These are phyloP conservation scores for Austroboletus rostrupii DNA, from an alignment of 1,284 basidiomycete species.

Conservation along the genomic window DNA sequence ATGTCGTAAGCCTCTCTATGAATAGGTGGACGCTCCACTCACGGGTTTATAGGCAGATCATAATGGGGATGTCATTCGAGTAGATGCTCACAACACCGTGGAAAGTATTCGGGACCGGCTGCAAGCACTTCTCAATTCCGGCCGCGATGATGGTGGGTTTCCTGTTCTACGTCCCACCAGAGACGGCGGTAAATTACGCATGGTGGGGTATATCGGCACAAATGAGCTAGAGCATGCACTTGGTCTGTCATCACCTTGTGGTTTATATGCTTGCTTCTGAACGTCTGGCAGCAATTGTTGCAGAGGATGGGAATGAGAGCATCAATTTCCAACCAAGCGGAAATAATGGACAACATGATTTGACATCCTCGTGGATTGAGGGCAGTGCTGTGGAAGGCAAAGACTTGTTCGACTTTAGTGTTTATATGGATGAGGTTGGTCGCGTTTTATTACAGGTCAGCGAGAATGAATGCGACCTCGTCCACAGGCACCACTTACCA, in stretches of 20 bases:
- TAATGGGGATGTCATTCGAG: slow-evolving; percentile 61
- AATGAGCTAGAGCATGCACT: slow-evolving; percentile 93
- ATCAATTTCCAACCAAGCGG: slow-evolving; percentile 61
- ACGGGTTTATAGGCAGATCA: slow-evolving; percentile 49
- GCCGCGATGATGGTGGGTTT: slow-evolving; percentile 83
- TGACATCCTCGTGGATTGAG: slow-evolving; percentile 56
- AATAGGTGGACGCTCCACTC: neutral
- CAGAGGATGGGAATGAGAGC: slow-evolving; percentile 65
- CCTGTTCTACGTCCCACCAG: slow-evolving; percentile 64
- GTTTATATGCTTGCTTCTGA: neutral
- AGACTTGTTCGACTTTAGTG: slow-evolving; percentile 80
- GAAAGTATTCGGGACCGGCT: slow-evolving; percentile 67
- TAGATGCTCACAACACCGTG: slow-evolving; percentile 71
- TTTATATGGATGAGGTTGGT: slow-evolving; percentile 85
- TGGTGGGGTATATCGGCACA: slow-evolving; percentile 91
- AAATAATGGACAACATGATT: slow-evolving; percentile 37
- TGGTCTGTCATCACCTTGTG: slow-evolving; percentile 46
- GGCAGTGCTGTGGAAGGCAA: slow-evolving; percentile 24
- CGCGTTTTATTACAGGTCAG: neutral
- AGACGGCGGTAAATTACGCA: slow-evolving; percentile 49
- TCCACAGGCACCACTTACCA: slow-evolving; percentile 75
- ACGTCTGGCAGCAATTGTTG: slow-evolving; percentile 57
- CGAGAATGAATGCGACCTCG: neutral
- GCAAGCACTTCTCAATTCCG: slow-evolving; percentile 50
- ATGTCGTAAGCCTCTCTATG: slow-evolving; percentile 56